phyloP scores from a whole-genome alignment of 1,284 basidiomycete species.

The Apiotrichum veenhuisii region DNA sequence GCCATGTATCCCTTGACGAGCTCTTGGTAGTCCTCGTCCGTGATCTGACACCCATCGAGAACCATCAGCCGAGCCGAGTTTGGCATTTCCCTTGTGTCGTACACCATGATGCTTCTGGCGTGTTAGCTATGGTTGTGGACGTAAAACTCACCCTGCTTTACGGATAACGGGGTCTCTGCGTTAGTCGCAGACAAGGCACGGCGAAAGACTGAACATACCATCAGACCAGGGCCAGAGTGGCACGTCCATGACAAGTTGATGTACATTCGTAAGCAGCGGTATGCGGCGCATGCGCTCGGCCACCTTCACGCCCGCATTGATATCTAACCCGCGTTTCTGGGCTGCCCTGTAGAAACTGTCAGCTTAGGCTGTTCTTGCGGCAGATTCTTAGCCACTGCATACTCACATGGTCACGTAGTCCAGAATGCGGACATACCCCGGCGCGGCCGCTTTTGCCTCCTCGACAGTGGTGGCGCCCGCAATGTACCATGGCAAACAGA shows the following conservation, averaged over 20 bases:
- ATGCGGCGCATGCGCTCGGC: not conserved
- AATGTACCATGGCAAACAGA: not conserved
- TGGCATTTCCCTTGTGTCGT: conserved; percentile 1
- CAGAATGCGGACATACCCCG: not conserved
- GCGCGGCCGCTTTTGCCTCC: not conserved
- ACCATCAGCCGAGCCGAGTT: conserved; percentile 1
- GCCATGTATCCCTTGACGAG: not conserved
- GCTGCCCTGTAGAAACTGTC: not conserved
- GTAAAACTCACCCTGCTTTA: not conserved
- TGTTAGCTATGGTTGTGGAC: not conserved
- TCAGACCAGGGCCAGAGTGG: conserved; percentile 11
- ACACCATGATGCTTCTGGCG: conserved; percentile 3
- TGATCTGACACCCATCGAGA: conserved; percentile 4
- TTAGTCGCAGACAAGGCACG: not conserved
- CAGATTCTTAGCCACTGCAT: not conserved
- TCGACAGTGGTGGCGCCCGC: not conserved
- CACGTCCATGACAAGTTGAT: not conserved
- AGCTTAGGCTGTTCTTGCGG: not conserved
- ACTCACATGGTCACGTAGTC: not conserved
- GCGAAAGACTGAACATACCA: not conserved
- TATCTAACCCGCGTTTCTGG: not conserved
- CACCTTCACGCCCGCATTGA: not conserved
- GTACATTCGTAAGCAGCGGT: not conserved
- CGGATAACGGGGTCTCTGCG: not conserved
- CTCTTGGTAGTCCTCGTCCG: not conserved